A percentile compares a stretch with the other conserved stretches of the same genome.
Conservation (phyloP, 164 flowering plant genomes). For the Malania oleifera region DNA sequence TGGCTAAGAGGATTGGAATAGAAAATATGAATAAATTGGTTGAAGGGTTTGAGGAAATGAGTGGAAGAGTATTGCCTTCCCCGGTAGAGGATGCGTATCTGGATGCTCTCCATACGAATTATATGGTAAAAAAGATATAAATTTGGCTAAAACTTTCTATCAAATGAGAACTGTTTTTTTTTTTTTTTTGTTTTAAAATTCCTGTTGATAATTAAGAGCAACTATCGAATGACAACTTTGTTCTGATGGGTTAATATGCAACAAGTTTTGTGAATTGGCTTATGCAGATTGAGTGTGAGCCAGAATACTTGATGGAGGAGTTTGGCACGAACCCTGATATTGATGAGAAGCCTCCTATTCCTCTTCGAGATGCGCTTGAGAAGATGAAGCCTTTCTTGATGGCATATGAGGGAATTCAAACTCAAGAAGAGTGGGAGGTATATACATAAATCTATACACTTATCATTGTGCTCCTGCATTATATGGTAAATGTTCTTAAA, state of each 20-base stretch:
- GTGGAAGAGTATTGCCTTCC: conserved; percentile 48
- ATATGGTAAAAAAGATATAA: conserved; percentile 28
- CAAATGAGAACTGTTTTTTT: background rate
- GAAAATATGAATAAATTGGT: conserved; percentile 44
- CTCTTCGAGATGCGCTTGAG: conserved; percentile 79
- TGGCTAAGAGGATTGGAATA: conserved; percentile 47
- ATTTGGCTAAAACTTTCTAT: too few species aligned
- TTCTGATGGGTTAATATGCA: background rate
- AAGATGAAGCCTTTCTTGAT: conserved; percentile 85
- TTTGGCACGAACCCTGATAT: conserved; percentile 74
- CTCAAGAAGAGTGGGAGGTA: conserved; percentile 95
- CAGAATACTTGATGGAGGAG: conserved; percentile 76
- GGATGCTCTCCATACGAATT: conserved; percentile 61
- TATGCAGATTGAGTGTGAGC: conserved; percentile 80
- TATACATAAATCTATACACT: background rate
- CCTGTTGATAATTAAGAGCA: too few species aligned
- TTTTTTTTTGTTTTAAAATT: background rate
- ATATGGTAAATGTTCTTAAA: too few species aligned
- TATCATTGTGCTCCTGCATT: background rate
- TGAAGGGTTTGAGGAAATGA: conserved; percentile 59
- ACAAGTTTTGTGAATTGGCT: conserved; percentile 7
- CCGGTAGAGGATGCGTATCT: conserved; percentile 46
- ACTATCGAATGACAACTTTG: background rate
- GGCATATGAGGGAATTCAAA: conserved; percentile 75
- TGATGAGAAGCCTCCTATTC: conserved; percentile 74